Evolutionary conservation across 768 basidiomycete genomes (phyloP).

Genomic region (Kockovaella imperatae): DNA sequence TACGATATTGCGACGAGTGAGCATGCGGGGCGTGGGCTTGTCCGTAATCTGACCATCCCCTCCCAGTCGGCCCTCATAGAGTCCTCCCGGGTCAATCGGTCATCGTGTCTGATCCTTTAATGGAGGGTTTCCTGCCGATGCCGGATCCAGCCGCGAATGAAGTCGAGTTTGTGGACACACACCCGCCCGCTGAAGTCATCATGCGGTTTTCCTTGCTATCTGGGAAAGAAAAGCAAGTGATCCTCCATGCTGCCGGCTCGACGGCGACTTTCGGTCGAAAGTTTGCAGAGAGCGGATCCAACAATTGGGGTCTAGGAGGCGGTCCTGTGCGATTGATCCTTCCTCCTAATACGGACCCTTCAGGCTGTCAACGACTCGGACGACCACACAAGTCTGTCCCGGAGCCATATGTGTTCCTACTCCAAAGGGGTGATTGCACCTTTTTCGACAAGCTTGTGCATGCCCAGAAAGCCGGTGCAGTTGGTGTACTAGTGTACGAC

Average conservation of each 20-base stretch:
- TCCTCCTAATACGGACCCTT: background rate
- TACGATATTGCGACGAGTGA: slow-evolving; percentile 77
- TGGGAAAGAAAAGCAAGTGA: slow-evolving; percentile 47
- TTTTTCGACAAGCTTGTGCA: slow-evolving; percentile 73
- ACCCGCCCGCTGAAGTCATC: slow-evolving; percentile 55
- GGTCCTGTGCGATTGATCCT: slow-evolving; percentile 1
- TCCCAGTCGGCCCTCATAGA: slow-evolving; percentile 68
- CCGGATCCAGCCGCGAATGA: slow-evolving; percentile 5
- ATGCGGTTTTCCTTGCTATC: slow-evolving; percentile 48
- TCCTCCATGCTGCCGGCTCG: slow-evolving; percentile 52
- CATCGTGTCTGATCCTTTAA: slow-evolving; percentile 64
- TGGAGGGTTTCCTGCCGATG: slow-evolving; percentile 38
- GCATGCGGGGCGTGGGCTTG: background rate
- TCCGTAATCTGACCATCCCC: background rate
- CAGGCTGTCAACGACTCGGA: slow-evolving; percentile 9
- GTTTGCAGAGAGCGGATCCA: slow-evolving; percentile 11
- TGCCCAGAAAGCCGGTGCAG: slow-evolving; percentile 64
- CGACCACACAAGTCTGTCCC: background rate
- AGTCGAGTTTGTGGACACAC: slow-evolving; percentile 27
- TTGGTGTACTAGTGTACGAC: slow-evolving; percentile 64
- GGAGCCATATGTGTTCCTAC: slow-evolving; percentile 48
- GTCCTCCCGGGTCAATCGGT: slow-evolving; percentile 74
- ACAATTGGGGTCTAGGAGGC: slow-evolving; percentile 9
- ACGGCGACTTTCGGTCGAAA: slow-evolving; percentile 68
- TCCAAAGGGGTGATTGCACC: slow-evolving; percentile 73